phyloP scores from a whole-genome alignment of 2,329 filamentous ascomycete genomes.

The Cordyceps cateniannulata region DNA sequence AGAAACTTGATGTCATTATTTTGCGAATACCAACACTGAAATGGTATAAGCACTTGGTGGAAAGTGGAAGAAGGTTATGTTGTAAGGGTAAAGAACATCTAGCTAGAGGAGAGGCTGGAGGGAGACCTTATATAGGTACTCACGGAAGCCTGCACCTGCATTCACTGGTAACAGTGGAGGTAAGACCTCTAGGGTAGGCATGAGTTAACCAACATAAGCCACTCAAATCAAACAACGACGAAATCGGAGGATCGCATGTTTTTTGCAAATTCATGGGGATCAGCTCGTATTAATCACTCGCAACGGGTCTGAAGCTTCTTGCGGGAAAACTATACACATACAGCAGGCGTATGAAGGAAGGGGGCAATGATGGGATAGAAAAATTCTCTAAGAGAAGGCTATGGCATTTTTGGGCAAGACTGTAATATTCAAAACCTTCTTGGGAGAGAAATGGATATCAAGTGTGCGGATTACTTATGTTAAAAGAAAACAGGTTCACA shows the following conservation, averaged over 20 bases:
- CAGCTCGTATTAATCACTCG: not conserved
- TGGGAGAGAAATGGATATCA: not conserved
- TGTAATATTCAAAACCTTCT: not conserved
- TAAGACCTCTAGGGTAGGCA: too few relatives aligned
- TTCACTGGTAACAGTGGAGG: too few relatives aligned
- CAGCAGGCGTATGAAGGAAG: not conserved
- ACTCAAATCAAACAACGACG: not conserved
- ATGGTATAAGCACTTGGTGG: too few relatives aligned
- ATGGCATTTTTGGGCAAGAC: not conserved
- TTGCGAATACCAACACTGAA: not conserved
- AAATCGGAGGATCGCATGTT: not conserved
- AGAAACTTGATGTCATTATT: not conserved
- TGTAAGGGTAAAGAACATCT: too few relatives aligned
- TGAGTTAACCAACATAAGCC: too few relatives aligned
- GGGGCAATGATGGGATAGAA: not conserved
- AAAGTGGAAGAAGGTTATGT: too few relatives aligned
- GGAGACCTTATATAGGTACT: too few relatives aligned
- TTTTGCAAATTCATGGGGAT: not conserved
- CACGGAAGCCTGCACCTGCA: too few relatives aligned
- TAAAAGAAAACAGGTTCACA: not conserved
- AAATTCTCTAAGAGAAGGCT: not conserved
- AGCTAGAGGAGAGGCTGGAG: too few relatives aligned
- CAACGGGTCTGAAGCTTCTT: conserved; percentile 1
- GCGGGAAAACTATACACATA: not conserved
- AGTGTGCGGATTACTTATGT: not conserved